Base-by-base conservation (phyloP, 805 yeast species). In the Candida pini region DNA sequence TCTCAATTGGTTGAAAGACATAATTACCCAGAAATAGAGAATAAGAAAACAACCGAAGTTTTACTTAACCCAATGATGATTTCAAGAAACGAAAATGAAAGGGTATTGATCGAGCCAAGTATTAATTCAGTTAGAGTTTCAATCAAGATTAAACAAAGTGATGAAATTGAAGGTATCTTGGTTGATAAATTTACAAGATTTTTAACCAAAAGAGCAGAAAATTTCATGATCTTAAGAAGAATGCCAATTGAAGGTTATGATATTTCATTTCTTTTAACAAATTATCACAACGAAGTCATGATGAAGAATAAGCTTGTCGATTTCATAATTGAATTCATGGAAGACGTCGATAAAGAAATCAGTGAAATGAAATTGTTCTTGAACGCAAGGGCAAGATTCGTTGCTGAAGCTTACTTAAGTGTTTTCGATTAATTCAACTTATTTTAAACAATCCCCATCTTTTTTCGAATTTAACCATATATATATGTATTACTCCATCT, bases 281-380 rank as follows among this genome's bases (percentile, higher is more conserved):
- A 90, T 63, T 80, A 79, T 63, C 98, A 92, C 62, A 88, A 96
- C 9, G 96, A 90, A 60, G 81, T 82, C 46, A 87, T 92, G 96
- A 74, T 89, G 64, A 90, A 92, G 65, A 89, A 82, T 51, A 92
- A 92, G 63, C 73, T 92, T 50, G 95, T 92, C 28, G 98, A 92
- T 61, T 92, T 92, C 60, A 89, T 92, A 48, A 87, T 92, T 48
- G 97, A 92, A 65, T 92, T 92, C 60, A 89, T 92, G 97, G 97
- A 92, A 62, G 98, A 89, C 54, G 98, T 92, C 14, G 98, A 92
- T 62, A 90, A 88, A 66, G 98, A 92, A 62, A 92, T 92, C 54
- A 86, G 96, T 62, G 98, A 92, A 60, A 92, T 92, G 95, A 92
- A 92, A 64, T 72, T 92, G 60, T 92, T 90, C 60, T 74, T 92